Evolutionary conservation across 306 rosid species (phyloP), one percentile per base, ranked within the genome.

Genomic region (Styphnolobium japonicum): DNA sequence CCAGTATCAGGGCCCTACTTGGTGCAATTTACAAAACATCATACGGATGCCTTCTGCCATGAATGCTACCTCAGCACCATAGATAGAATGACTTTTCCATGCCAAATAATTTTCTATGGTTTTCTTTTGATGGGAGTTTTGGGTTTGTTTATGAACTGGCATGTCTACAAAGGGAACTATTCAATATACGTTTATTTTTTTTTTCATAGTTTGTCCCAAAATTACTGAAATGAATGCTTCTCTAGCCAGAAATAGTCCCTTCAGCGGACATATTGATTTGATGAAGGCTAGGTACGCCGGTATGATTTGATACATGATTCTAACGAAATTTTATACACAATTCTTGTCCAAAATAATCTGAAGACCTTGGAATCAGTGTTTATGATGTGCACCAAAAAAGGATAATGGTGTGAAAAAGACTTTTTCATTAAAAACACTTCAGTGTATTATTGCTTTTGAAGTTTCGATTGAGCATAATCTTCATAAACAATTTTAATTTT

Each of bases 401-500:
- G 71, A 85, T 60, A 51, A 7, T 9, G n/a, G n/a, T 27, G 57
- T 67, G 2, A 37, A 23, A 48, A 43, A n/a, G n/a, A n/a, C n/a
- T 52, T 71, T 22, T 72, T 34, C 71, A 63, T 82, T 72, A 34
- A 70, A 53, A 84, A 19, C 74, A 53, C 12, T 71, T n/a, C 55
- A 67, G 56, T 75, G 78, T 49, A 67, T 62, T n/a, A n/a, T n/a
- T 58, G 65, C 78, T 52, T 67, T 77, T 57, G 6, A 46, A 34
- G 31, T 43, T 85, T 55, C 39, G 45, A 64, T 73, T 62, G 37
- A 78, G 60, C 65, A 67, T 67, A 45, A 43, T 66, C 34, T 71
- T 85, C 80, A 49, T 8, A 74, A 34, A 58, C 83, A 84, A 81
- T n/a, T 39, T 74, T 4, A 73, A 57, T 23, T 58, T 64, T 77